Evolutionary conservation across 371 early-diverging fungal genomes (phyloP), one percentile per base, ranked within the genome.

Genomic region (Capillidium heterosporum): DNA sequence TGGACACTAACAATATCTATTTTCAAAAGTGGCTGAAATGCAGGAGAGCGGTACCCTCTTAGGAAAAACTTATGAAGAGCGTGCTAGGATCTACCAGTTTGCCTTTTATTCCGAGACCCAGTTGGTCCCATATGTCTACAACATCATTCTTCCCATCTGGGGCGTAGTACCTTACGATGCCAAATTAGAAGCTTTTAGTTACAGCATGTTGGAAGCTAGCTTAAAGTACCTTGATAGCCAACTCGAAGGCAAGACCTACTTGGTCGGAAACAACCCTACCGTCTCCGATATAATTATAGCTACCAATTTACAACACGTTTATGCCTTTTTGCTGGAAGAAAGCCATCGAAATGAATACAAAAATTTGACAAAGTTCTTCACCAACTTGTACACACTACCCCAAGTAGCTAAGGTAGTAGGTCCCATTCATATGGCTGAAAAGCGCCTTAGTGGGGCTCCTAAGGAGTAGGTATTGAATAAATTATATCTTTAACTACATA

Each of bases 181-280:
- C 74, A 72, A 80, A 49, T 66, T 62, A 29, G 71, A 80, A 64
- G 77, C 76, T 59, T 74, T 74, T 63, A 78, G 82, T 52, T 81
- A 77, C 60, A 78, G 80, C 65, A 72, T 74, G 56, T 56, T 77
- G 63, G 71, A 76, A 71, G 64, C 73, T 43, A 69, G 76, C 63
- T 69, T 90, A 57, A 64, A 59, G 54, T 78, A 69, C 47, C 71
- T 92, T 43, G 77, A 93, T 78, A 72, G 73, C 51, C 70, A 85
- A 63, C 71, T 92, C 23, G 59, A 78, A 57, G 76, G 70, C 76
- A 77, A 77, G 69, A 91, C 92, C 62, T 94, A 77, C 81, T 73
- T 94, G 59, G 93, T 92, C 46, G 93, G 89, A 58, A 90, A 94
- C 69, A 73, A 72, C 54, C 63, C 92, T 63, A 91, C 95, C 61